phyloP scores from a whole-genome alignment of 192 early-diverging fungal species.

The Rhizoclosmatium sp. region DNA sequence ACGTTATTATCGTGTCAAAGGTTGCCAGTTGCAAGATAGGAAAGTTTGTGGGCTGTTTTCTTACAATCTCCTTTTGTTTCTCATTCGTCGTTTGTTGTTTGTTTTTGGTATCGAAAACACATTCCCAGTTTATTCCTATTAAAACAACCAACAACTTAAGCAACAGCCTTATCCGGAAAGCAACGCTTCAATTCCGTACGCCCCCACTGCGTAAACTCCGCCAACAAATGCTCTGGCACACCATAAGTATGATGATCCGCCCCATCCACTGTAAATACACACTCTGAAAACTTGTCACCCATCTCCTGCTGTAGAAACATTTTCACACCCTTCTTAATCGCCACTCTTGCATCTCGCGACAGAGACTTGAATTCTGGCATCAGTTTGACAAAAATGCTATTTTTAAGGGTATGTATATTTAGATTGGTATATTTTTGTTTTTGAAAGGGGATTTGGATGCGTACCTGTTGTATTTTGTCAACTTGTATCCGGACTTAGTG shows the following conservation, averaged over 20 bases:
- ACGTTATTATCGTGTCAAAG: no score
- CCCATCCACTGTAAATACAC: not conserved
- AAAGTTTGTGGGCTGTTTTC: no score
- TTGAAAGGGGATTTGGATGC: not conserved
- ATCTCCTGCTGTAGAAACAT: slow-evolving; percentile 28
- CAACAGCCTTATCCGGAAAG: slow-evolving; percentile 13
- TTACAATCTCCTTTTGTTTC: no score
- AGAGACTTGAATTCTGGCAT: slow-evolving; percentile 31
- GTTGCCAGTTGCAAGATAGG: no score
- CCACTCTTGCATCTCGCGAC: slow-evolving; percentile 17
- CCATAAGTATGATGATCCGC: slow-evolving; percentile 21
- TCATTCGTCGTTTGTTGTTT: no score
- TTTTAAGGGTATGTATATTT: no score
- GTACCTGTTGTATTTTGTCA: slow-evolving; percentile 21
- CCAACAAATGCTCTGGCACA: slow-evolving; percentile 19
- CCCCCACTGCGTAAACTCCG: slow-evolving; percentile 21
- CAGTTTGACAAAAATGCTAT: slow-evolving; percentile 21
- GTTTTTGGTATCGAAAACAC: no score
- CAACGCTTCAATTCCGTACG: not conserved
- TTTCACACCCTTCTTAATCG: slow-evolving; percentile 32
- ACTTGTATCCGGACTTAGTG: not conserved
- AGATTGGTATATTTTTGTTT: no score
- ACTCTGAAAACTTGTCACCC: slow-evolving; percentile 14
- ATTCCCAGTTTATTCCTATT: no score
- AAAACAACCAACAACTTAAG: not conserved